Base-by-base conservation (phyloP, 1,284 basidiomycete species). In the Ceratobasidium sp. region DNA sequence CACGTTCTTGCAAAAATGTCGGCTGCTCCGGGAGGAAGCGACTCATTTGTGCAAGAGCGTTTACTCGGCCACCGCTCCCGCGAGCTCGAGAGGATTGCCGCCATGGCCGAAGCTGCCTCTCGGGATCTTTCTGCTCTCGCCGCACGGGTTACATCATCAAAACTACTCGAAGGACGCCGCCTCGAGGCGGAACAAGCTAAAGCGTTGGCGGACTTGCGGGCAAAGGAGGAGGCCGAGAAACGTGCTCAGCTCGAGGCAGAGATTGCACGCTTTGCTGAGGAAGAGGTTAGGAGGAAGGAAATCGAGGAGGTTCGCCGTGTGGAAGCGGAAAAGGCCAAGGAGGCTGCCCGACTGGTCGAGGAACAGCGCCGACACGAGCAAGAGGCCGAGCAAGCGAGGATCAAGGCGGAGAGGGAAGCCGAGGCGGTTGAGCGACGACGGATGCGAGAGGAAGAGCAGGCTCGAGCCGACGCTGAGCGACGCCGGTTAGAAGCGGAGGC, bases 291-390 rank as follows among this genome's bases (percentile, higher is more conserved):
- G 83, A 81, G 75, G 76, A 81, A 56, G 68, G 81, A 83, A 23
- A 75, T 83, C 60, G 86, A 84, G 75, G 80, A 83, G 65, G 81
- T 73, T 61, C 37, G 80, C 23, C 83, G 85, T 5, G 83, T 85
- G 75, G 80, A 78, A 74, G 78, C 79, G 74, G 82, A 82, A 76
- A 82, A 81, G 71, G 80, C 81, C 54, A 80, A 81, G 51, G 82
- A 83, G 64, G 82, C 80, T 2, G 74, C 80, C 42, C 81, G 81
- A 51, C 65, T 77, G 20, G 77, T 39, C 15, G 77, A 79, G 65
- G 77, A 74, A 66, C 76, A 76, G 53, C 35, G 63, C 35, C 37
- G 76, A 61, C 17, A 66, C 10, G 76, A 56, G 58, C 79, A 79
- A 60, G 79, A 78, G 37, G 80, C 81, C 58, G 81, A 79, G 23